These are phyloP conservation scores for Cutaneotrichosporon spelunceum DNA, from an alignment of 1,284 basidiomycete species.

Conservation along the genomic window DNA sequence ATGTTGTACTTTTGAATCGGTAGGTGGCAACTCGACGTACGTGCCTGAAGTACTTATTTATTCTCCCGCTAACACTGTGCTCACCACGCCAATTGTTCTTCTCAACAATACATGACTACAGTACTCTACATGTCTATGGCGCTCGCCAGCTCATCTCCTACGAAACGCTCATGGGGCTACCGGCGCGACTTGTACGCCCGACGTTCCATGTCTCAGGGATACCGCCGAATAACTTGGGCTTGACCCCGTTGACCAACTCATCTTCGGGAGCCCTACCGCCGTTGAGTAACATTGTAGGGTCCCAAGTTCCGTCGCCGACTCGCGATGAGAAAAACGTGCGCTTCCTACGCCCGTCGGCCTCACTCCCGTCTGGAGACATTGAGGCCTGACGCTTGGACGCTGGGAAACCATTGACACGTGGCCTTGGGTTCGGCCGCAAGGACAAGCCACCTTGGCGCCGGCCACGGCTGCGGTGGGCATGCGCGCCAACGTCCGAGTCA, in stretches of 20 bases:
- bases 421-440: constrained; percentile 25
- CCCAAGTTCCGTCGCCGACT: constrained; percentile 23
- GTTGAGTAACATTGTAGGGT: constrained; percentile 21
- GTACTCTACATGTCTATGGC: constrained; percentile 5
- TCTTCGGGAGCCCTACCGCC: constrained; percentile 17
- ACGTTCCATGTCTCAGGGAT: constrained; percentile 29
- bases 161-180: constrained; percentile 26
- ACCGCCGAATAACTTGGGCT: constrained; percentile 28
- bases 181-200: constrained; percentile 27
- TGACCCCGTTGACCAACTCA: constrained; percentile 22
- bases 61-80: no score
- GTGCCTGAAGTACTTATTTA: no score
- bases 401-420: constrained; percentile 25
- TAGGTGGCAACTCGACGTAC: no score
- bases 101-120: constrained; percentile 7
- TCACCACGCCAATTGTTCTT: no score
- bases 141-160: not conserved
- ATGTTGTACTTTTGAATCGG: not conserved
- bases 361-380: constrained; percentile 19
- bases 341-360: constrained; percentile 23
- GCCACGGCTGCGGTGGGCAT: constrained; percentile 25
- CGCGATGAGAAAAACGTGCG: constrained; percentile 27
- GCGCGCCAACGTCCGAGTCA: constrained; percentile 30
- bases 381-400: constrained; percentile 22
- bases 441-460: constrained; percentile 30